Base-by-base conservation (phyloP, 2,329 filamentous ascomycete species). In the Penicillium crustosum region DNA sequence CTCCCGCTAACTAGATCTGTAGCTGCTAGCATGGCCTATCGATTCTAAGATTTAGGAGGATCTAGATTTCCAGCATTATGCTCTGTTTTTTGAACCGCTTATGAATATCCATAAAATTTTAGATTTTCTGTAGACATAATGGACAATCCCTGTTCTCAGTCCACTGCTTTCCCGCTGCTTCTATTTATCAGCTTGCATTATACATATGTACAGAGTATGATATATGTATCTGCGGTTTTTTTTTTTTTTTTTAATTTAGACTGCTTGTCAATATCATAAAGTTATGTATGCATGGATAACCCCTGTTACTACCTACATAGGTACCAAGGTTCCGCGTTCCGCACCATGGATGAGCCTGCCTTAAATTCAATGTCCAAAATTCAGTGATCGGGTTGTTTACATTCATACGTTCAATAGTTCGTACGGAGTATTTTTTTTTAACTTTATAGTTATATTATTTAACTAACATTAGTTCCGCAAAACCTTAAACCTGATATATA, bases 341-440 rank as follows among this genome's bases (percentile, higher is more conserved):
- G 15, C 21, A n/a, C 45, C 58, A 56, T 57, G 54, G 56, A 19
- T 61, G 45, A 39, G 47, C 21, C 23, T 55, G 51, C 41, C 35
- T 48, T 49, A 50, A 53, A 59, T 49, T 41, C 7, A 39, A 45
- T 45, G 35, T 59, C 51, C 19, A 42, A 57, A 36, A 48, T 58
- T 53, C 23, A 48, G 21, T 33, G 12, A 21, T 10, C 17, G 13
- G 15, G 7, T 49, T 31, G 6, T 21, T 23, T 38, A n/a, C 15
- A 12, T 27, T 1, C 31, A 9, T 31, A n/a, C 2, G 15, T 7
- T 12, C 23, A 27, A 9, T 27, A 19, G 25, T 2, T 15, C 6
- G 6, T 19, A n/a, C 5, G 3, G 5, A 2, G 5, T 25, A 35
- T 48, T 35, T 35, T 9, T 48, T 35, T 35, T 9, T n/a, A 17